Percentiles rank a stretch among this genome's conserved stretches.
phyloP scores from a whole-genome alignment of 2,329 filamentous ascomycete genomes.

The Talaromyces verruculosus region DNA sequence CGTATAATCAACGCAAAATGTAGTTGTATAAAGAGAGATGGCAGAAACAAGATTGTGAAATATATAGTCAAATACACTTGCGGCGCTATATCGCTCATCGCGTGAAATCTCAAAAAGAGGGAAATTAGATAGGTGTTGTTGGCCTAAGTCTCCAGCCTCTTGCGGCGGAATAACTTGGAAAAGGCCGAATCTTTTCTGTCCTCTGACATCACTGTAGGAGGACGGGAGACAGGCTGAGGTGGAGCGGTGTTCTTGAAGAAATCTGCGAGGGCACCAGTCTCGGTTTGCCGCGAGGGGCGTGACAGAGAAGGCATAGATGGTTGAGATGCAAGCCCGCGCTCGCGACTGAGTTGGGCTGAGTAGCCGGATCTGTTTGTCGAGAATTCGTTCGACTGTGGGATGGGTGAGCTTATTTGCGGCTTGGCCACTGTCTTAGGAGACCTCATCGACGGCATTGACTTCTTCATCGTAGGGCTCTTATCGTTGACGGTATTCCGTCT shows the following conservation, averaged over 20 bases:
- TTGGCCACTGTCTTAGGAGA: constrained; percentile 20
- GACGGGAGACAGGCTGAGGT: constrained; percentile 44
- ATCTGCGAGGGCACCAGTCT: constrained; percentile 68
- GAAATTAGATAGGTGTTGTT: neutral
- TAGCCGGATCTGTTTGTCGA: constrained; percentile 37
- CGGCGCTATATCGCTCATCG: constrained; percentile 10
- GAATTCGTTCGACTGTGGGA: constrained; percentile 27
- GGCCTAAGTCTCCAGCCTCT: constrained; percentile 28
- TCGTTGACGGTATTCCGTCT: constrained; percentile 34
- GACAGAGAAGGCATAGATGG: constrained; percentile 10
- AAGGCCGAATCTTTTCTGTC: constrained; percentile 26
- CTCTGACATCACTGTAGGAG: constrained; percentile 21
- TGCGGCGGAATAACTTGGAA: constrained; percentile 30
- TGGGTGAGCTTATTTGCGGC: constrained; percentile 21
- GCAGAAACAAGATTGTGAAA: neutral
- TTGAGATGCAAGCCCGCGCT: constrained; percentile 30
- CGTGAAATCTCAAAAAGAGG: neutral
- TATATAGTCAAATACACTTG: neutral
- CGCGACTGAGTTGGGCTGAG: constrained; percentile 39
- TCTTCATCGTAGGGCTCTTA: constrained; percentile 32
- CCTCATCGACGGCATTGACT: constrained; percentile 36
- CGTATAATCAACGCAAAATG: neutral
- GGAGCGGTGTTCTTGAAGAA: constrained; percentile 71
- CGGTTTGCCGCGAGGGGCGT: constrained; percentile 29
- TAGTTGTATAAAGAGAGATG: neutral